Conservation (phyloP, 495 filamentous ascomycete species). For the Podospora australis region DNA sequence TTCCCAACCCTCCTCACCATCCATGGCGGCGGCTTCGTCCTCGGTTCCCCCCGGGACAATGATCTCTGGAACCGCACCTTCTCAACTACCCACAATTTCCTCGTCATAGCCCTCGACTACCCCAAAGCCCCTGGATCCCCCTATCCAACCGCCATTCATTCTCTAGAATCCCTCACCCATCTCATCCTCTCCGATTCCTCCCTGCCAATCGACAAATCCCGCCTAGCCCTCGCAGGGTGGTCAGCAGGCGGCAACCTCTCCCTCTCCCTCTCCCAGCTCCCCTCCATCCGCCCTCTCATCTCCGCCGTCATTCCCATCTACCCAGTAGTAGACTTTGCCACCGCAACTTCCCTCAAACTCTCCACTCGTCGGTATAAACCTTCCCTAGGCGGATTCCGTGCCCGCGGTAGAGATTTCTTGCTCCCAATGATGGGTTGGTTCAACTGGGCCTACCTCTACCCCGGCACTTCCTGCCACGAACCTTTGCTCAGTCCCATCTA, state of each 20-base stretch:
- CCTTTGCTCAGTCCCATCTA: slow-evolving; percentile 29
- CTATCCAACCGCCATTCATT: slow-evolving; percentile 27
- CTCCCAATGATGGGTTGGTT: slow-evolving; percentile 15
- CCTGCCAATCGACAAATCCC: slow-evolving; percentile 29
- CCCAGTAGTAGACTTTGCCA: slow-evolving; percentile 25
- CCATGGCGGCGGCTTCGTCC: slow-evolving; percentile 37
- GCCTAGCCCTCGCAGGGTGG: slow-evolving; percentile 31
- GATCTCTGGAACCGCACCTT: slow-evolving; percentile 35
- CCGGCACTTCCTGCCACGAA: slow-evolving; percentile 16
- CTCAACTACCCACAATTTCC: slow-evolving; percentile 21
- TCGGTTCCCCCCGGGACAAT: slow-evolving; percentile 28
- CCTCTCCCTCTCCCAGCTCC: slow-evolving; percentile 24
- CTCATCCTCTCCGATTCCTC: slow-evolving; percentile 20
- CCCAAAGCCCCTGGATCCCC: slow-evolving; percentile 28
- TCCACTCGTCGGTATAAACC: slow-evolving; percentile 29
- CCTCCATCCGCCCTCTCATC: slow-evolving; percentile 18
- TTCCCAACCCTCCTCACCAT: slow-evolving; percentile 32
- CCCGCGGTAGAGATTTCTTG: slow-evolving; percentile 18
- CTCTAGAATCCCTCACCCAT: slow-evolving; percentile 26
- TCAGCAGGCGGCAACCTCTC: slow-evolving; percentile 34
- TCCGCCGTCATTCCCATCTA: slow-evolving; percentile 30
- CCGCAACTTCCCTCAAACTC: slow-evolving; percentile 10
- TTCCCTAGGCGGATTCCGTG: slow-evolving; percentile 24
- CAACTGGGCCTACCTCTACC: slow-evolving; percentile 28
- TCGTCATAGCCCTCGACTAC: slow-evolving; percentile 35